phyloP scores from a whole-genome alignment of 306 rosid genomes.

The Lathyrus oleraceus region DNA sequence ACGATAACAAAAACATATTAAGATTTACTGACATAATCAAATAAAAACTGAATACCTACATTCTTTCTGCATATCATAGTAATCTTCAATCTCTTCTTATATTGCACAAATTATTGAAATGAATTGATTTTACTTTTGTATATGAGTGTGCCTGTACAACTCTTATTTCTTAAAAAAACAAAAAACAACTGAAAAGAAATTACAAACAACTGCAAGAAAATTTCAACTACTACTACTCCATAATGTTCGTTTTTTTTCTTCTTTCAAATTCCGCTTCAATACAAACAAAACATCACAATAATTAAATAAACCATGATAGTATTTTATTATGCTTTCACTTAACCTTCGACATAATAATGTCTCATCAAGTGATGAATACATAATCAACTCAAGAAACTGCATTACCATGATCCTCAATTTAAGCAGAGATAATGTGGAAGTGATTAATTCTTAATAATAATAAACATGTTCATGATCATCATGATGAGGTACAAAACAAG shows the following conservation, averaged over 20 bases:
- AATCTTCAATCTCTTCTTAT: background rate
- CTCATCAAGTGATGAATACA: slow-evolving; percentile 4
- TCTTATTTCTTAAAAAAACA: background rate
- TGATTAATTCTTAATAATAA: slow-evolving; percentile 17
- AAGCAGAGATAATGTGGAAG: slow-evolving; percentile 40
- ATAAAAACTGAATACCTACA: no score
- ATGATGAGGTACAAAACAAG: slow-evolving; percentile 35
- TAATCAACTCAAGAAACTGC: slow-evolving; percentile 26
- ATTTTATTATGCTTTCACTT: background rate
- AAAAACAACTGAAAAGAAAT: background rate
- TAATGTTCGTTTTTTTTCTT: background rate
- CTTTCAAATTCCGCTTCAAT: background rate
- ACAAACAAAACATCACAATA: background rate
- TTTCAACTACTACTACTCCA: background rate
- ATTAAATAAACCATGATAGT: background rate
- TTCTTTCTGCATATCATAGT: no score
- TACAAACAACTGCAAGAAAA: background rate
- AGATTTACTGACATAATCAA: no score
- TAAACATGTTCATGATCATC: slow-evolving; percentile 29
- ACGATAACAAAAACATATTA: no score
- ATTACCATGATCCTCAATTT: slow-evolving; percentile 33
- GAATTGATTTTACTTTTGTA: background rate
- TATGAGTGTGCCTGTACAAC: background rate
- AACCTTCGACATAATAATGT: slow-evolving; percentile 1
- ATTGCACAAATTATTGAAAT: background rate